Base-by-base conservation (phyloP, 805 yeast genomes). In the Torulaspora quercuum region DNA sequence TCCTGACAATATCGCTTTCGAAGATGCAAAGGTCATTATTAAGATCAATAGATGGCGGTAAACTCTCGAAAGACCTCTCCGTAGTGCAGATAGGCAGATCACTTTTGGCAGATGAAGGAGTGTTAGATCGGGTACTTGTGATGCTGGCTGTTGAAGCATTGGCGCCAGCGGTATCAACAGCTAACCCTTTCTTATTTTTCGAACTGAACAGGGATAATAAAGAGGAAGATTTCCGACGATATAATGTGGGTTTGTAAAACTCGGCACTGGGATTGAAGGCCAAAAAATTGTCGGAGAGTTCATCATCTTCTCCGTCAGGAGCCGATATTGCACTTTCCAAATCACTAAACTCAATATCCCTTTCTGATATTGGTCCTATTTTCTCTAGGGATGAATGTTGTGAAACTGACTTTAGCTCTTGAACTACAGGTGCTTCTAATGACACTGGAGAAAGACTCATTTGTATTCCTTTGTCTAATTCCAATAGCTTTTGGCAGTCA, bases 151-250 rank as follows among this genome's bases (percentile, higher is more conserved):
- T 30, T 11, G 31, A 27, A 10, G 17, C 18, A 13, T 29, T 37
- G 11, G 39, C 35, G 21, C 25, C 39, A 7, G 34, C 27, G 3
- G 42, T 32, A 34, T 49, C 48, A 4, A 46, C 28, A 7, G 33
- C 27, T 13, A 44, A 15, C 3, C 42, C 42, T 16, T 49, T 50
- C 22, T 49, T 47, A 22, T 43, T 46, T 12, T 41, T 53, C 3
- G 44, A 30, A 29, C 43, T 45, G 41, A 58, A 58, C 9, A 59
- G 33, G 37, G 52, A 53, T 22, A 55, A 27, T n/a, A 59, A 17
- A 1, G 64, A 59, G 2, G 52, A 40, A 15, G 63, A 53, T 31
- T 51, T 50, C 7, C 46, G 46, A 7, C 40, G 35, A 14, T 42
- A 36, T 14, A 49, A 24, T 2, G 31, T 31, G 8, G 57, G 58